A percentile compares a stretch with the other conserved stretches of the same genome.
Conservation (phyloP, 441 rosid species). For the Mallotus repandus region DNA sequence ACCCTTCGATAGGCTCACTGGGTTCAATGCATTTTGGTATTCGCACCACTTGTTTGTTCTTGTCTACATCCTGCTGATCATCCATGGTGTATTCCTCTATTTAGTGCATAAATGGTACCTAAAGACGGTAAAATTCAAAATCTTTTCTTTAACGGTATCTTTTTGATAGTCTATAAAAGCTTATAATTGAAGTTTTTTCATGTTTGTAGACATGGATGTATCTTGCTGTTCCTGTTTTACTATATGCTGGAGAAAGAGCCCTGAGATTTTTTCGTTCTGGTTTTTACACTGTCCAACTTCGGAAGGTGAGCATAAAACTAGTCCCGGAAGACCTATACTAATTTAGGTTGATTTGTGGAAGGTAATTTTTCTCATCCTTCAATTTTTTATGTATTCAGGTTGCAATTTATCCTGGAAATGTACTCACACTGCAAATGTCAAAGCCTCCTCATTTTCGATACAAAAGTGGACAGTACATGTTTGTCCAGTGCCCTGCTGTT, state of each 20-base stretch:
- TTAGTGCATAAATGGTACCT: constrained; percentile 65
- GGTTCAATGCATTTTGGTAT: constrained; percentile 98
- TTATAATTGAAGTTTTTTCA: constrained; percentile 8
- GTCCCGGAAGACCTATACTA: neutral
- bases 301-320: constrained; percentile 49
- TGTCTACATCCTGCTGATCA: constrained; percentile 73
- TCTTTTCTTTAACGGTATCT: neutral
- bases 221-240: constrained; percentile 71
- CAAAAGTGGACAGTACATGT: constrained; percentile 96
- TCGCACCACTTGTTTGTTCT: constrained; percentile 83
- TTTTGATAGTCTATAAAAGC: neutral
- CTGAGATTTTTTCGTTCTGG: constrained; percentile 79
- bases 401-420: constrained; percentile 95
- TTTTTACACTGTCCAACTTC: constrained; percentile 63
- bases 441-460: constrained; percentile 89
- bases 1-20: constrained; percentile 86
- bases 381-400: constrained; percentile 45
- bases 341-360: neutral
- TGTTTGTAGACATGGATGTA: constrained; percentile 96
- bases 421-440: constrained; percentile 82
- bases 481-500: constrained; percentile 84
- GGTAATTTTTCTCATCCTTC: neutral
- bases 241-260: constrained; percentile 83
- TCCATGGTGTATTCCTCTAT: constrained; percentile 78
- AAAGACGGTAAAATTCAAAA: constrained; percentile 56